Conservation (phyloP, 169 alveolate species). For the Cryptosporidium baileyi region DNA sequence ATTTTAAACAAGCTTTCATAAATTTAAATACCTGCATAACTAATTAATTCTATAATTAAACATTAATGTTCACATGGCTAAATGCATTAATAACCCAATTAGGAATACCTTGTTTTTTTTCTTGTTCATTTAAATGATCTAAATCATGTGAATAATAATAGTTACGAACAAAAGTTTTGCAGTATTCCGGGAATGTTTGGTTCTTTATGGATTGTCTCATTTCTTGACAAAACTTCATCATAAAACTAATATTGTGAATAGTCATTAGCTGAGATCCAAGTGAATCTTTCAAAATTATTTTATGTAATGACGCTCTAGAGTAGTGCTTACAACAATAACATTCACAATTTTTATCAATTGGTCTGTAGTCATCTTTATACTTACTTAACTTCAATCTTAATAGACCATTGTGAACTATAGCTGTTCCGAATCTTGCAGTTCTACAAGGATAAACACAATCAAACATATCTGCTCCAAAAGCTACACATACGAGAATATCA, state of each 20-base stretch:
- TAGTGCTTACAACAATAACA: conserved; percentile 92
- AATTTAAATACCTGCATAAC: background rate
- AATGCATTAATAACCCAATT: conserved; percentile 86
- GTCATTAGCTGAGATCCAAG: conserved; percentile 87
- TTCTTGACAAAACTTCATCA: conserved; percentile 83
- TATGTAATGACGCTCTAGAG: conserved; percentile 88
- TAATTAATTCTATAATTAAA: background rate
- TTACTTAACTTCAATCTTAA: conserved; percentile 80
- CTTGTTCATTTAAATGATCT: conserved; percentile 50
- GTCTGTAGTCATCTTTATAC: conserved; percentile 82
- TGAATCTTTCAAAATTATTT: conserved; percentile 81
- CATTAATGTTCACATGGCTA: conserved; percentile 41
- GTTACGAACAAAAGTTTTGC: conserved; percentile 78
- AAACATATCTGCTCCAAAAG: conserved; percentile 98
- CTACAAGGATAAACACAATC: conserved; percentile 99
- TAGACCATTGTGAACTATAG: conserved; percentile 79
- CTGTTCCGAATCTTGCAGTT: conserved; percentile 95
- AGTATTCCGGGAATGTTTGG: conserved; percentile 79
- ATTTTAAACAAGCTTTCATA: background rate
- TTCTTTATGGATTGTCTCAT: conserved; percentile 83
- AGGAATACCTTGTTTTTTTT: conserved; percentile 80
- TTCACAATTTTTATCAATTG: conserved; percentile 89
- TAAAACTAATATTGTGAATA: conserved; percentile 89
- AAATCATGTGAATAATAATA: conserved; percentile 60
- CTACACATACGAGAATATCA: conserved; percentile 93